Evolutionary conservation across 1,139 yeast species (phyloP).

Genomic region (Saccharomyces hybrid): DNA sequence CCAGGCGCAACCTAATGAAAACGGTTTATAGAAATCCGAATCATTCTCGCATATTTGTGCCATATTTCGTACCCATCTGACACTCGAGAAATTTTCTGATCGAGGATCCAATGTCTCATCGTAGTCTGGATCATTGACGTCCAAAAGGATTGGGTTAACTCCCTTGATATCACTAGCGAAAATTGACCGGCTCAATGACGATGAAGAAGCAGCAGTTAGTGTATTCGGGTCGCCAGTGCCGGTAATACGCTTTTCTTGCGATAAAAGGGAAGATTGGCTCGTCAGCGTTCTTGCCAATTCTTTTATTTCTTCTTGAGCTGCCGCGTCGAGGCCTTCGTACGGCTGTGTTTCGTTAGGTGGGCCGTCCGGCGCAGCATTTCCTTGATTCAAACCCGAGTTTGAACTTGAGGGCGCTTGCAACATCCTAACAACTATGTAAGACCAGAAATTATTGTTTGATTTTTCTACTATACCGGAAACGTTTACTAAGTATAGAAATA

Average conservation of each 20-base stretch:
- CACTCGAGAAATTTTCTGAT: constrained; percentile 47
- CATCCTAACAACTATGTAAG: not conserved
- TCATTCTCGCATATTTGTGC: constrained; percentile 46
- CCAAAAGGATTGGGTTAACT: constrained; percentile 4
- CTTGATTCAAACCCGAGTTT: not conserved
- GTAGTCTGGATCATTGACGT: constrained; percentile 15
- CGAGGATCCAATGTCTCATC: constrained; percentile 45
- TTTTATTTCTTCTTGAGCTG: constrained; percentile 9
- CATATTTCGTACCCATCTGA: constrained; percentile 63
- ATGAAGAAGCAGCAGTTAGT: not conserved
- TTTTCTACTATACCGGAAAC: not conserved
- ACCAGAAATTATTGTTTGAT: not conserved
- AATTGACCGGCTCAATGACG: not conserved
- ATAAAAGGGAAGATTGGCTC: not conserved
- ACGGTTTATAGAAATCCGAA: constrained; percentile 52
- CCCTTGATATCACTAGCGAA: not conserved
- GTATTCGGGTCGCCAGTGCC: not conserved
- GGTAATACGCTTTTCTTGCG: not conserved
- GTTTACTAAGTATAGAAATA: not conserved
- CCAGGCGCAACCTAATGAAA: constrained; percentile 58
- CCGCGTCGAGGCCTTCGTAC: constrained; percentile 13
- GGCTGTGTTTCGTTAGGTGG: constrained; percentile 5
- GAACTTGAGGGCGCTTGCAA: not conserved
- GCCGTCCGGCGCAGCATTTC: not conserved
- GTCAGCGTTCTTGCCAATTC: constrained; percentile 11